Evolutionary conservation across 2,329 filamentous ascomycete genomes (phyloP).

Genomic region (Orbilia quercus): DNA sequence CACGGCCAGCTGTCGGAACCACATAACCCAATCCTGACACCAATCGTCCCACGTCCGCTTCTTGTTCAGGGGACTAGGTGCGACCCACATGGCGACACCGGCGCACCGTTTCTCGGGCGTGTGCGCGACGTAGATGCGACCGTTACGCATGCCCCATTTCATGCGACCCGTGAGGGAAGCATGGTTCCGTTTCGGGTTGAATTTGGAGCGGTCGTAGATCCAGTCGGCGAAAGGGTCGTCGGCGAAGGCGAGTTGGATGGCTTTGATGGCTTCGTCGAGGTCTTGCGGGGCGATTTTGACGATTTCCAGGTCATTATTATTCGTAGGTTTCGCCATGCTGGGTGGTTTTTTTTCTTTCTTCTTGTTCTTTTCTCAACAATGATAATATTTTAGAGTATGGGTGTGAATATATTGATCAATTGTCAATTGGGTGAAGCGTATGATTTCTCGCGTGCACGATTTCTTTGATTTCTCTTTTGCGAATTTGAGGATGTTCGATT

Average conservation of each 20-base stretch:
- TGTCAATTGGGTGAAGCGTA: background rate
- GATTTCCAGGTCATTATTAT: constrained; percentile 27
- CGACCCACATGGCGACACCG: constrained; percentile 79
- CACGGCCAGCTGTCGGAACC: constrained; percentile 73
- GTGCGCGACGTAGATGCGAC: constrained; percentile 74
- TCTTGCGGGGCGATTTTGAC: constrained; percentile 19
- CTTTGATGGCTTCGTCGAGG: constrained; percentile 73
- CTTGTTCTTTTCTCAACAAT: constrained; percentile 3
- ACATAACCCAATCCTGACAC: constrained; percentile 74
- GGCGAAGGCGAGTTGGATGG: constrained; percentile 74
- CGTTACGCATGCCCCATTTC: constrained; percentile 76
- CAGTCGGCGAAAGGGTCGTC: constrained; percentile 75
- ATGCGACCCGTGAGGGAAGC: constrained; percentile 74
- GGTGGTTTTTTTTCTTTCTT: constrained; percentile 8
- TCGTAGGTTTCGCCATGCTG: constrained; percentile 33
- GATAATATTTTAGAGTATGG: background rate
- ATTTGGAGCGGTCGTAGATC: constrained; percentile 73
- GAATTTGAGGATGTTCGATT: constrained; percentile 1
- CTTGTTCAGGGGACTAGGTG: constrained; percentile 67
- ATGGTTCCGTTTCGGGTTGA: constrained; percentile 71
- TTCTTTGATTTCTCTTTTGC: constrained; percentile 2
- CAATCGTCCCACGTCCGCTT: constrained; percentile 72
- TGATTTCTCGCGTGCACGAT: constrained; percentile 8
- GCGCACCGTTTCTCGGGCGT: constrained; percentile 68
- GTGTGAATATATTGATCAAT: background rate